Base-by-base conservation (phyloP, 1,284 basidiomycete species). In the Cerioporus squamosus region DNA sequence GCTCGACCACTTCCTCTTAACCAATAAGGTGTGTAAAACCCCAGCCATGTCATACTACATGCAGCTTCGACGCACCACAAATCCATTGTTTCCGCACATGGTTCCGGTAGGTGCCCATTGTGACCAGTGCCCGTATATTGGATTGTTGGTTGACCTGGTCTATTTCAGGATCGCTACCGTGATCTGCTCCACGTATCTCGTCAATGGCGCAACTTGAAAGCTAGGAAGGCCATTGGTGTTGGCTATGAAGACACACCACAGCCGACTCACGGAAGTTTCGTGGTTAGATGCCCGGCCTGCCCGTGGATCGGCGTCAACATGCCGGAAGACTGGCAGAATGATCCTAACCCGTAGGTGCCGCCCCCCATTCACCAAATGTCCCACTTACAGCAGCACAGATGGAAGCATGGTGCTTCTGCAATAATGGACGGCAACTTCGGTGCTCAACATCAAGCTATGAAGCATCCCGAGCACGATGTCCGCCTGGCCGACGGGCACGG, bases 1-100 rank as follows among this genome's bases (percentile, higher is more conserved):
- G 5, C 29, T 55, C 2, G 53, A 55, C 18, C 45, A 55, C 39
- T 42, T 55, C n/a, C 23, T 55, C 0, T 18, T 55, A 1, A 36
- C 38, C 0, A 55, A 48, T 22, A 46, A 47, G 24, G 44, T 39
- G 7, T 54, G 52, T 36, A 54, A 54, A 24, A 54, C 52, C 2
- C 7, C 44, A 14, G 15, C 29, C 1, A 5, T 18, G 46, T 43
- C 26, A 7, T 55, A 55, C 22, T 49, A 55, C 26, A 49, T 31
- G 26, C 24, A 40, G 10, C 39, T 55, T 6, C 39, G 39, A 1
- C 24, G 53, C 0, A 40, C 33, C 12, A 55, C 53, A 0, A 24
- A 48, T 24, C 10, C n/a, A 1, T 20, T 33, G 1, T 55, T 55
- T 24, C 46, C 38, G 5, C 45, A 49, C 14, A 26, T 26, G 20